These are phyloP conservation scores for Moricandia moricandioides DNA, from an alignment of 345 rosid species.

Conservation along the genomic window DNA sequence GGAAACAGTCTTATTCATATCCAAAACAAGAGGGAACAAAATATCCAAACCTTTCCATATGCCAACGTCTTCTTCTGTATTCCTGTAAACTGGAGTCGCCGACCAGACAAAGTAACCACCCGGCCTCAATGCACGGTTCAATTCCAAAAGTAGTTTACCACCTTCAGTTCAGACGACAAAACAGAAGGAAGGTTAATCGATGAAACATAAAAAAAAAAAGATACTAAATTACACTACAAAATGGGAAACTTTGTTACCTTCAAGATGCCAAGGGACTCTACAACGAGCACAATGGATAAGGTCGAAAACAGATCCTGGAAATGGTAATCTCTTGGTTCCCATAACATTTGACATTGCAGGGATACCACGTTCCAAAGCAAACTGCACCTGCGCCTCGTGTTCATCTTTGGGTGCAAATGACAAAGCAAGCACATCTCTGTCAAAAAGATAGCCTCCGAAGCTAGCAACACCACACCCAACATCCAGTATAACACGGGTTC, in stretches of 20 bases:
- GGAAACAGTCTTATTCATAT: not conserved
- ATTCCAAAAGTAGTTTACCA: constrained; percentile 86
- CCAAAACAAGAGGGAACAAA: not conserved
- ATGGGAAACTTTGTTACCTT: constrained; percentile 48
- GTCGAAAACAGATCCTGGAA: constrained; percentile 77
- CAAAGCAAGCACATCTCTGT: constrained; percentile 78
- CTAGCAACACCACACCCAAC: constrained; percentile 98
- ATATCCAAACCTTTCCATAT: constrained; percentile 64
- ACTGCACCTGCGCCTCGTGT: constrained; percentile 95
- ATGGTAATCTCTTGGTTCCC: constrained; percentile 89
- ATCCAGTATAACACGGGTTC: constrained; percentile 74
- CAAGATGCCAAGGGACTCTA: constrained; percentile 93
- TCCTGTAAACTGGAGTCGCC: constrained; percentile 83
- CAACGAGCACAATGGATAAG: constrained; percentile 89
- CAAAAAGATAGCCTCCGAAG: constrained; percentile 86
- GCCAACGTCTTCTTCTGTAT: constrained; percentile 50
- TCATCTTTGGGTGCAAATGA: constrained; percentile 98
- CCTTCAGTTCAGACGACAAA: constrained; percentile 44
- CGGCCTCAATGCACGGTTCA: constrained; percentile 86
- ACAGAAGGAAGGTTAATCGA: not conserved
- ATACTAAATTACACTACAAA: not conserved
- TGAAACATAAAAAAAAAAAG: not conserved
- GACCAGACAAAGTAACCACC: constrained; percentile 98
- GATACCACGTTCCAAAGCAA: constrained; percentile 91
- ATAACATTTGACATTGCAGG: constrained; percentile 83